Percentiles rank a stretch among this genome's conserved stretches.
phyloP scores from a whole-genome alignment of 2,329 filamentous ascomycete genomes.

The Aspergillus intermedius region DNA sequence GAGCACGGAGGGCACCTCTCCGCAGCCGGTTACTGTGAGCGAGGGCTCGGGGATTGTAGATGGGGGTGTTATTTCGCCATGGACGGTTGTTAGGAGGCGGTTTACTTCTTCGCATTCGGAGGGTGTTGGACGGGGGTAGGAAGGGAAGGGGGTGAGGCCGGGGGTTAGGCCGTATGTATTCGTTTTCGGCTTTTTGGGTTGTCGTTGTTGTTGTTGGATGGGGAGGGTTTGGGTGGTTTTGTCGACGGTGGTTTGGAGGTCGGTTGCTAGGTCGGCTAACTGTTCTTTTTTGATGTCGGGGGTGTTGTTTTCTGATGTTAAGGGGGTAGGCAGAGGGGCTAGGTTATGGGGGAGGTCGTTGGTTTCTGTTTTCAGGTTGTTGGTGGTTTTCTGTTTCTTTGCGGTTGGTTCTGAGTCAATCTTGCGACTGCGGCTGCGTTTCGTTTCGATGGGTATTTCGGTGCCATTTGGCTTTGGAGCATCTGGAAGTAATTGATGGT shows the following conservation, averaged over 20 bases:
- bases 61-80: conserved; percentile 60
- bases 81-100: conserved; percentile 56
- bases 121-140: conserved; percentile 57
- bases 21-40: conserved; percentile 63
- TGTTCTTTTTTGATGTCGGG: conserved; percentile 5
- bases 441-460: too few species aligned
- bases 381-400: too few species aligned
- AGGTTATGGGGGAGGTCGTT: conserved; percentile 54
- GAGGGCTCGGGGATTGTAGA: conserved; percentile 64
- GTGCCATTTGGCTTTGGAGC: too few species aligned
- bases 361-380: neutral
- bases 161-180: conserved; percentile 49
- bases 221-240: conserved; percentile 13
- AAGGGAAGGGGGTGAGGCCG: conserved; percentile 58
- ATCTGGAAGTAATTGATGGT: neutral
- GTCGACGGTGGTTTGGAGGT: conserved; percentile 14
- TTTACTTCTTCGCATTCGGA: conserved; percentile 66
- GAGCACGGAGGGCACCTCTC: conserved; percentile 59
- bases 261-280: conserved; percentile 1
- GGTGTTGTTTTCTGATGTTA: conserved; percentile 4
- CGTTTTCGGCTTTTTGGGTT: conserved; percentile 12
- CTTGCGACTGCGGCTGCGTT: too few species aligned
- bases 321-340: conserved; percentile 23
- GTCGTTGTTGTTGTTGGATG: neutral
- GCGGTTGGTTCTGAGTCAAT: too few species aligned